Conservation (phyloP, 2,329 filamentous ascomycete genomes). For the Fusarium subglutinans region DNA sequence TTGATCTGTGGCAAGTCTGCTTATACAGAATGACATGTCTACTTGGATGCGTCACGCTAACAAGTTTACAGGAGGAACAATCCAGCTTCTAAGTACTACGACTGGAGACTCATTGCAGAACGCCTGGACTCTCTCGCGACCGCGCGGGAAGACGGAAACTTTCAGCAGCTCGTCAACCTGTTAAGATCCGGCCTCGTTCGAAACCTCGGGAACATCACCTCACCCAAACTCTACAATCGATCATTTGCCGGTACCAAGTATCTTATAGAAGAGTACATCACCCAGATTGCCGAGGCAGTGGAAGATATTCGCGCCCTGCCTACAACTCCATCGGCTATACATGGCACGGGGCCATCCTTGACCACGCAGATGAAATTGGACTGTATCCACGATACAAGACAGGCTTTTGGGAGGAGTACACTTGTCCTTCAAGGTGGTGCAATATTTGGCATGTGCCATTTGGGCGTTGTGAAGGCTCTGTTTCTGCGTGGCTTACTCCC, state of each 20-base stretch:
- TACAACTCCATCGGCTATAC: constrained; percentile 56
- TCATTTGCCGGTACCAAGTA: constrained; percentile 90
- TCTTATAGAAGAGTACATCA: constrained; percentile 90
- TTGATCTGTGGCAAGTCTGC: constrained; percentile 76
- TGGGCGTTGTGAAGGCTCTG: constrained; percentile 89
- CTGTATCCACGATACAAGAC: constrained; percentile 84
- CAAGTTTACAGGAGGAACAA: constrained; percentile 74
- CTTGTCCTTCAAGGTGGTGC: constrained; percentile 89
- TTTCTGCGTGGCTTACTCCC: constrained; percentile 83
- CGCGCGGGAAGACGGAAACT: constrained; percentile 75
- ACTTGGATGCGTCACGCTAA: constrained; percentile 12
- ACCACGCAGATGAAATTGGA: constrained; percentile 84
- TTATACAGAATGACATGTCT: background rate
- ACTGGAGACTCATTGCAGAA: constrained; percentile 84
- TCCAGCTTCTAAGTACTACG: constrained; percentile 82
- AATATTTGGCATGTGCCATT: constrained; percentile 89
- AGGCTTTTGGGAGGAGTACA: constrained; percentile 87
- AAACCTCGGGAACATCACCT: constrained; percentile 91
- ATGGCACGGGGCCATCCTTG: constrained; percentile 54
- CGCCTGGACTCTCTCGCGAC: constrained; percentile 76
- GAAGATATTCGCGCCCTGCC: constrained; percentile 77
- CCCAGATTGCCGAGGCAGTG: constrained; percentile 82
- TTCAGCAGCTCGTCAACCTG: constrained; percentile 79
- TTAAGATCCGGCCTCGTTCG: constrained; percentile 82
- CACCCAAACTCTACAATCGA: constrained; percentile 81